Conservation (phyloP, 768 basidiomycete genomes). For the Pisolithus tinctorius region DNA sequence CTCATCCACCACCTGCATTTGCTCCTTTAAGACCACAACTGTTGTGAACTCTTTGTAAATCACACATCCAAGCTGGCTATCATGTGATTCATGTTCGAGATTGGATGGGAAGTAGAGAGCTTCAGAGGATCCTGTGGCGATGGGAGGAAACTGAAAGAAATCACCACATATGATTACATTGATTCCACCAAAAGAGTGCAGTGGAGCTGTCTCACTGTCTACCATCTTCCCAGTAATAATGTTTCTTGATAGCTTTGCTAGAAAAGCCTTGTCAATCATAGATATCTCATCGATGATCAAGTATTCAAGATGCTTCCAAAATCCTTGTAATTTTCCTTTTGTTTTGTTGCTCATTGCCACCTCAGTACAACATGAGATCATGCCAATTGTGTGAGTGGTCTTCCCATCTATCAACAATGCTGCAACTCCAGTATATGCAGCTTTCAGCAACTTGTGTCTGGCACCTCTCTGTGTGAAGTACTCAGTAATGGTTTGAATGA, state of each 20-base stretch:
- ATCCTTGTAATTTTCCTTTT: background rate
- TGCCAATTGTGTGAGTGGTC: conserved; percentile 28
- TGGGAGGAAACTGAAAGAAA: too few species aligned
- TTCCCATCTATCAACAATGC: conserved; percentile 32
- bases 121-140: too few species aligned
- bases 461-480: conserved; percentile 19
- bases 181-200: conserved; percentile 29
- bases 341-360: background rate
- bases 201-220: background rate
- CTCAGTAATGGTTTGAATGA: conserved; percentile 33
- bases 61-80: too few species aligned
- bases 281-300: conserved; percentile 35
- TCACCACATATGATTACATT: conserved; percentile 33
- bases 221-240: conserved; percentile 7
- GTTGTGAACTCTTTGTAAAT: too few species aligned
- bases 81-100: too few species aligned
- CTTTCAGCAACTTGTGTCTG: conserved; percentile 23
- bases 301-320: background rate
- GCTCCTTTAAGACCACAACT: too few species aligned
- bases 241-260: conserved; percentile 16
- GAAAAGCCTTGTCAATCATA: conserved; percentile 27
- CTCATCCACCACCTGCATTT: too few species aligned
- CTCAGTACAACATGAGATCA: conserved; percentile 7
- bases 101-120: too few species aligned
- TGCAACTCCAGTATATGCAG: conserved; percentile 35